A percentile compares a stretch with the other conserved stretches of the same genome.
phyloP scores from a whole-genome alignment of 2,329 filamentous ascomycete genomes.

The Cladosporium sp. region DNA sequence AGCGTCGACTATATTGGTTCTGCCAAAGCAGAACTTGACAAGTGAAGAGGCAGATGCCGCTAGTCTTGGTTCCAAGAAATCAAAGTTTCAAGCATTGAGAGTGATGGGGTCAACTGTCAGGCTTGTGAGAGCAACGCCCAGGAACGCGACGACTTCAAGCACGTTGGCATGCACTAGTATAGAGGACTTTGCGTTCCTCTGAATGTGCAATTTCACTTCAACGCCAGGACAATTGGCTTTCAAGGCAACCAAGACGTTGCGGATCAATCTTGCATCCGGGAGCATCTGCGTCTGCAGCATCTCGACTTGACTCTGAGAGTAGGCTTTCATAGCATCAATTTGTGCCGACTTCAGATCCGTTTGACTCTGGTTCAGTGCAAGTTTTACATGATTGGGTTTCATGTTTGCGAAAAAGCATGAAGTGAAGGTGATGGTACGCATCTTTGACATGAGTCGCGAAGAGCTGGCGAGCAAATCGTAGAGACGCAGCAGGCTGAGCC shows the following conservation, averaged over 20 bases:
- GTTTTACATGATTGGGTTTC: not conserved
- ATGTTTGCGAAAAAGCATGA: not conserved
- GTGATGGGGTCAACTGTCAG: not conserved
- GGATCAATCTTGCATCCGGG: not conserved
- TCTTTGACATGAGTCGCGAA: not conserved
- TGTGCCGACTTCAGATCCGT: not conserved
- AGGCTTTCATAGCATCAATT: not conserved
- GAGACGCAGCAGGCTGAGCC: not conserved
- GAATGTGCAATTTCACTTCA: not conserved
- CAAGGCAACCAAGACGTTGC: not conserved
- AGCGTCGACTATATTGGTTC: not conserved
- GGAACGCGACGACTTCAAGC: not conserved
- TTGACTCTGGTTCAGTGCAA: not conserved
- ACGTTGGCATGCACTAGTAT: not conserved
- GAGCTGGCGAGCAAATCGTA: not conserved
- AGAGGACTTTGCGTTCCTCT: not conserved
- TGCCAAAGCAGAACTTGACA: not conserved
- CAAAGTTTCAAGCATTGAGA: not conserved
- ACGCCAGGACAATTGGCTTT: not conserved
- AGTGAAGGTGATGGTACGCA: not conserved
- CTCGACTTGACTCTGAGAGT: not conserved
- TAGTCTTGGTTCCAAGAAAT: not conserved
- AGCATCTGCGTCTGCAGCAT: not conserved
- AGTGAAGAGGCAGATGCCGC: not conserved
- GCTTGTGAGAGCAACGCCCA: not conserved